phyloP scores from a whole-genome alignment of 2,329 filamentous ascomycete genomes.

The Fusarium redolens region DNA sequence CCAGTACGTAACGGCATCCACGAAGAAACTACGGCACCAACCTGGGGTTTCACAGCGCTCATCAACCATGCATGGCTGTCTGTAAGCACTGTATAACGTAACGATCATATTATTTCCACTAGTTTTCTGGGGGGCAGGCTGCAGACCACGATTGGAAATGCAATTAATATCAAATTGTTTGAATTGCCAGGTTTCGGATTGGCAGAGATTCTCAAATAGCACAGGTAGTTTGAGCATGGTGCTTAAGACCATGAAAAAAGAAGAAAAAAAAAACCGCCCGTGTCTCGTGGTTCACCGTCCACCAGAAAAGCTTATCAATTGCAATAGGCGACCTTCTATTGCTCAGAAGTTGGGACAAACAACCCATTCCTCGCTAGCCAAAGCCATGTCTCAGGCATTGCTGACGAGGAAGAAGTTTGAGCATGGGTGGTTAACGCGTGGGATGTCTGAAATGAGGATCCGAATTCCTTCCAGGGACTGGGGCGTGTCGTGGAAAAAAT shows the following conservation, averaged over 20 bases:
- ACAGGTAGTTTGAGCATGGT: neutral
- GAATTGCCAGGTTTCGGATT: constrained; percentile 5
- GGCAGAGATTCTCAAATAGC: neutral
- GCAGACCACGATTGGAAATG: neutral
- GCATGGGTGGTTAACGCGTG: constrained; percentile 23
- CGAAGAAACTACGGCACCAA: neutral
- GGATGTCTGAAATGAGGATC: constrained; percentile 15
- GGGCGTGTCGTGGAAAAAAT: neutral
- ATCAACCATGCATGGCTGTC: neutral
- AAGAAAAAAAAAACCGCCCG: neutral
- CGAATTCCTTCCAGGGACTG: neutral
- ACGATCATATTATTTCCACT: neutral
- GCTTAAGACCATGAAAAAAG: neutral
- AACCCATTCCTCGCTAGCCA: neutral
- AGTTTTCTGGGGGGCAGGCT: neutral
- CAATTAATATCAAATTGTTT: neutral
- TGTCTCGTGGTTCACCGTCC: constrained; percentile 4
- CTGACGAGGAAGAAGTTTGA: constrained; percentile 13
- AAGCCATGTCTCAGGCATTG: constrained; percentile 27
- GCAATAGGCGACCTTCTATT: constrained; percentile 32
- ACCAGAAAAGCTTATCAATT: constrained; percentile 20
- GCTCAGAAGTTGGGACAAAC: constrained; percentile 14
- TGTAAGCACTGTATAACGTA: neutral
- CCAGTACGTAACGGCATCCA: neutral
- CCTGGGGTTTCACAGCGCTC: neutral